Evolutionary conservation across 306 rosid genomes (phyloP), one percentile per base, ranked within the genome.

Genomic region (Ochetophila trinervis): DNA sequence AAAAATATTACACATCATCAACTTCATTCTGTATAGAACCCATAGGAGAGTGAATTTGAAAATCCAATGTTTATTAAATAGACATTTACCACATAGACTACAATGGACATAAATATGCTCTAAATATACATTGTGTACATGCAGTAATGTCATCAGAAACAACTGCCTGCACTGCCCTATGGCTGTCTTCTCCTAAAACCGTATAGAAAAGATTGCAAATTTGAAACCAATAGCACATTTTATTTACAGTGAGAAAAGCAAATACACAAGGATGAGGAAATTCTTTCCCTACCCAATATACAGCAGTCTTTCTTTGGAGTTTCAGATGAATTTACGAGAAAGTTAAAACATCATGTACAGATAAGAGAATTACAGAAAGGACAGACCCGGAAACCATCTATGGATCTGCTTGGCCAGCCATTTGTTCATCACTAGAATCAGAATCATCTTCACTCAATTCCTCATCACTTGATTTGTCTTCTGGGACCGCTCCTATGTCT

Each of bases 351-450:
- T 79, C 72, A 82, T 85, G 78, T 91, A 86, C 92, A 87, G 37
- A 65, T 68, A 27, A 72, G 68, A 65, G 60, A 66, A 44, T 34
- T 52, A 32, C 51, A 45, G 55, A 30, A 66, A 71, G 52, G 63
- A 62, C 21, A 27, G 57, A 42, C 32, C 30, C 51, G 44, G 51
- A 80, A n/a, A 64, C 63, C 35, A 53, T 49, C 62, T 75, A 86
- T 59, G 81, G 91, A 89, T 92, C 96, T 53, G 95, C 93, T 68
- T 84, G 54, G 32, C 91, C 97, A 1, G 83, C 91, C 16, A 86
- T 68, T 63, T 60, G 94, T 0, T 89, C 98, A 54, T 84, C 98
- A 64, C 79, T 74, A 20, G 97, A 85, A 75, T 79, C 85, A 66
- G 82, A 85, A 65, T 84, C 95, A 54, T 74, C 89, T 60, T 87